These are phyloP conservation scores for Heliamphora exappendiculata DNA, from an alignment of 148 eudicot species.

Conservation along the genomic window DNA sequence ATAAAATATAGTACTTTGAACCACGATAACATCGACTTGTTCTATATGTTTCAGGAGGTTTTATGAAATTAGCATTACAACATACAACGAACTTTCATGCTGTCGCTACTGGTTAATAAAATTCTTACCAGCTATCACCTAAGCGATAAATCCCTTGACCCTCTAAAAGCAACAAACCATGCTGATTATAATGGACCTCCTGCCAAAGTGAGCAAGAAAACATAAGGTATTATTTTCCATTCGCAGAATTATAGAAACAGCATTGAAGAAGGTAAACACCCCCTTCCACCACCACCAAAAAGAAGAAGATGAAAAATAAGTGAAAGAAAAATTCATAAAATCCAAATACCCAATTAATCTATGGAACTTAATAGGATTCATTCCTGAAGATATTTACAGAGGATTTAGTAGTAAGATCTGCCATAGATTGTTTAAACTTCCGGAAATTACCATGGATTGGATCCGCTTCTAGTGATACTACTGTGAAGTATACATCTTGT, in stretches of 20 bases:
- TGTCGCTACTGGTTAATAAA: not conserved
- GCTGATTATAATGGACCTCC: conserved; percentile 99
- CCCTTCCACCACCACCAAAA: not conserved
- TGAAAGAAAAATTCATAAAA: not conserved
- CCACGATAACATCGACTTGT: not conserved
- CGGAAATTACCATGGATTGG: conserved; percentile 1
- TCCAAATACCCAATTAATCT: not conserved
- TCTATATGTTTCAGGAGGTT: not conserved
- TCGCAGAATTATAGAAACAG: not conserved
- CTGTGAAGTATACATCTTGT: not conserved
- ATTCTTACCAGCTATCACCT: conserved; percentile 81
- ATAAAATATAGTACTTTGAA: not conserved
- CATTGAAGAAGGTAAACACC: not conserved
- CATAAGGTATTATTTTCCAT: conserved; percentile 2
- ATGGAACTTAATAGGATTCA: not conserved
- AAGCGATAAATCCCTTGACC: conserved; percentile 94
- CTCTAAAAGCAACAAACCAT: conserved; percentile 83
- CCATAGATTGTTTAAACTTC: not conserved
- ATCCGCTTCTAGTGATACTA: not conserved
- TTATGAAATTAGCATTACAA: not conserved
- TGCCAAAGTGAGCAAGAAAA: conserved; percentile 25
- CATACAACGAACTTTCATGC: not conserved
- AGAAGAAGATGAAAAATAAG: not conserved
- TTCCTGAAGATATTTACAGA: not conserved
- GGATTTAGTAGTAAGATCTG: not conserved